phyloP scores from a whole-genome alignment of 2,329 filamentous ascomycete genomes.

The Diatrype stigma region DNA sequence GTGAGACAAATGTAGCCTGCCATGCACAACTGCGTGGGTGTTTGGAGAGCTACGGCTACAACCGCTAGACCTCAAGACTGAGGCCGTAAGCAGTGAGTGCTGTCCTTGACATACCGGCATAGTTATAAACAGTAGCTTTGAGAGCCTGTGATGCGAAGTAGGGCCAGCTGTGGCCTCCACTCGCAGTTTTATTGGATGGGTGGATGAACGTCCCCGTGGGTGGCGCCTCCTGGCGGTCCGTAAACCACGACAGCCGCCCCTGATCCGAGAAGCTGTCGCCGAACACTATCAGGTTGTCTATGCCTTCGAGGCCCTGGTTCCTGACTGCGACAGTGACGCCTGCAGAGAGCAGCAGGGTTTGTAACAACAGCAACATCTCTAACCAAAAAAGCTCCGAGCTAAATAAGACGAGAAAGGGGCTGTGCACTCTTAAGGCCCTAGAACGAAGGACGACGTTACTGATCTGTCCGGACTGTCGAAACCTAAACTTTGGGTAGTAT shows the following conservation, averaged over 20 bases:
- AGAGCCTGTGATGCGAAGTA: slow-evolving; percentile 60
- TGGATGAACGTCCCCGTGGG: slow-evolving; percentile 52
- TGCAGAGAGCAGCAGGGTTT: background rate
- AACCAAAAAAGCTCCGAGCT: too few species aligned
- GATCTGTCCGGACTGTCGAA: background rate
- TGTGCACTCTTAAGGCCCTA: background rate
- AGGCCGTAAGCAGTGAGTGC: too few species aligned
- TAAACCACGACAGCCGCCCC: slow-evolving; percentile 61
- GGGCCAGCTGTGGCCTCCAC: slow-evolving; percentile 66
- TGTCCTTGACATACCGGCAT: slow-evolving; percentile 43
- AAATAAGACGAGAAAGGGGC: background rate
- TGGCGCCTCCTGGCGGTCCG: slow-evolving; percentile 51
- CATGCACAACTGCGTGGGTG: too few species aligned
- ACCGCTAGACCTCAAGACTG: too few species aligned
- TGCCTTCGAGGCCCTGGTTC: slow-evolving; percentile 17
- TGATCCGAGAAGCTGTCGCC: slow-evolving; percentile 78
- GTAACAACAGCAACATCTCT: background rate
- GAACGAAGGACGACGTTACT: background rate
- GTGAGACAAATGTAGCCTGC: background rate
- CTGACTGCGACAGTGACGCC: slow-evolving; percentile 1
- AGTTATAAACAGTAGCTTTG: slow-evolving; percentile 57
- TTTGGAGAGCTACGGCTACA: background rate
- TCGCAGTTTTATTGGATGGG: slow-evolving; percentile 48
- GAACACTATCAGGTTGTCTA: slow-evolving; percentile 64
- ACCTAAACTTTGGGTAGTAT: background rate